A percentile compares a stretch with the other conserved stretches of the same genome.
Evolutionary conservation across 495 filamentous ascomycete species (phyloP).

Genomic region (Podospora pseudopauciseta): DNA sequence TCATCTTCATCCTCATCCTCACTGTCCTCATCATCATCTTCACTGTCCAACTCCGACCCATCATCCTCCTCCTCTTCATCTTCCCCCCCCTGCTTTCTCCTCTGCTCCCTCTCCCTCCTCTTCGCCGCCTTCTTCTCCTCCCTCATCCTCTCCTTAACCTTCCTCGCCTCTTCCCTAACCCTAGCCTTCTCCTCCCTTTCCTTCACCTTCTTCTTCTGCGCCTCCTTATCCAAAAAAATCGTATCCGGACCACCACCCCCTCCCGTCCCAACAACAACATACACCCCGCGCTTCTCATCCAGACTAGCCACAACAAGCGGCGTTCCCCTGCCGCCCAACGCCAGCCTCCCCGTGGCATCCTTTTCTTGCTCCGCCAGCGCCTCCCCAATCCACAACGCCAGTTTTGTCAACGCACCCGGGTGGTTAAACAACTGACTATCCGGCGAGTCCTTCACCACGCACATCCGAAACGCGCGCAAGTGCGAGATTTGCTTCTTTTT

Average conservation of each 20-base stretch:
- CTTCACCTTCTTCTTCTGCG: constrained; percentile 56
- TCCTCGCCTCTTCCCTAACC: constrained; percentile 59
- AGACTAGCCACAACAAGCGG: constrained; percentile 86
- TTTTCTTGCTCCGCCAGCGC: constrained; percentile 85
- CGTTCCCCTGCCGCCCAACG: constrained; percentile 66
- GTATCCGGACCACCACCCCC: constrained; percentile 69
- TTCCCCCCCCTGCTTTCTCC: constrained; percentile 50
- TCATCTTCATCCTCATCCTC: constrained; percentile 57
- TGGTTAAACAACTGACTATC: constrained; percentile 87
- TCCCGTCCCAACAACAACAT: constrained; percentile 83
- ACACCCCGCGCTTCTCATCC: constrained; percentile 83
- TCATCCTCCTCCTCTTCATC: constrained; percentile 22
- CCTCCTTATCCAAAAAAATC: constrained; percentile 57
- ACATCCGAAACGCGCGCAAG: constrained; percentile 87
- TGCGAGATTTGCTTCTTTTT: constrained; percentile 92
- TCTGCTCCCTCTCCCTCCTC: constrained; percentile 51
- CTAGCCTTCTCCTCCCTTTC: constrained; percentile 59
- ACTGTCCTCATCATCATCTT: constrained; percentile 34
- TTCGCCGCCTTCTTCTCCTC: constrained; percentile 53
- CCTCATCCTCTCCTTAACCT: constrained; percentile 42
- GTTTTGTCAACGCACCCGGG: constrained; percentile 84
- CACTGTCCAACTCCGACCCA: constrained; percentile 39
- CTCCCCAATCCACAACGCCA: constrained; percentile 91
- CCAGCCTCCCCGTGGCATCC: constrained; percentile 63
- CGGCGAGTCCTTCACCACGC: constrained; percentile 90